Conservation (phyloP, 257 asterid species). For the Forsythia suspensa region DNA sequence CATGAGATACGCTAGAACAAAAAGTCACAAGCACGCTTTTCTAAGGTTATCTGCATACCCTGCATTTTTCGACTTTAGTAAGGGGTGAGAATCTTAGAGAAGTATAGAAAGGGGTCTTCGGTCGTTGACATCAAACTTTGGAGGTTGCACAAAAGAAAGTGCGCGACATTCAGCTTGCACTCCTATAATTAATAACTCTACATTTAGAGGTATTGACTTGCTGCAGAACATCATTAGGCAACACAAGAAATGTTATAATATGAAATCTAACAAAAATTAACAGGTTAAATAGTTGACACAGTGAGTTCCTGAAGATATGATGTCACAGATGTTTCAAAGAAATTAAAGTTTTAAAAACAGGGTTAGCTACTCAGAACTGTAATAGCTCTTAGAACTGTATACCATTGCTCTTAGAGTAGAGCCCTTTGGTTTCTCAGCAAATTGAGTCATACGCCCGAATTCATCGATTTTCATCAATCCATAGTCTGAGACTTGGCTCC, state of each 20-base stretch:
- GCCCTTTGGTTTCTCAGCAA: constrained; percentile 93
- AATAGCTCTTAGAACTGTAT: not conserved
- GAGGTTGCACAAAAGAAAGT: constrained; percentile 50
- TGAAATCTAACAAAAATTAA: not conserved
- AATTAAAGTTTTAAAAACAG: not conserved
- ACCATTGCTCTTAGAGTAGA: constrained; percentile 76
- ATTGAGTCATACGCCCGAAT: constrained; percentile 68
- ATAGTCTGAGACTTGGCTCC: constrained; percentile 92
- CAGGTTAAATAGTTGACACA: not conserved
- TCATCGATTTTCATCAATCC: constrained; percentile 86
- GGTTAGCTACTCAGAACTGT: not conserved
- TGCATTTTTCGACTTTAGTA: constrained; percentile 82
- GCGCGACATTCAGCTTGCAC: constrained; percentile 15
- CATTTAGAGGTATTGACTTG: constrained; percentile 71
- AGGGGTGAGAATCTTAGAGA: constrained; percentile 90
- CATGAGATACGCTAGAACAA: constrained; percentile 20
- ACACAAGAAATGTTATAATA: not conserved
- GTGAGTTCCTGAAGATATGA: not conserved
- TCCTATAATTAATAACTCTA: not conserved
- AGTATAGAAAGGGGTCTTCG: constrained; percentile 81
- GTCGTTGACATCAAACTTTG: constrained; percentile 73
- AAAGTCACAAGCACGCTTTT: not conserved
- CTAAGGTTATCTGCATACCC: constrained; percentile 45
- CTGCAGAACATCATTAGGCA: constrained; percentile 45
- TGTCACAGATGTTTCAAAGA: not conserved